Evolutionary conservation across 352 stramenopile species (phyloP), one percentile per base, ranked within the genome.

Genomic region (Phytophthora citrophthora): DNA sequence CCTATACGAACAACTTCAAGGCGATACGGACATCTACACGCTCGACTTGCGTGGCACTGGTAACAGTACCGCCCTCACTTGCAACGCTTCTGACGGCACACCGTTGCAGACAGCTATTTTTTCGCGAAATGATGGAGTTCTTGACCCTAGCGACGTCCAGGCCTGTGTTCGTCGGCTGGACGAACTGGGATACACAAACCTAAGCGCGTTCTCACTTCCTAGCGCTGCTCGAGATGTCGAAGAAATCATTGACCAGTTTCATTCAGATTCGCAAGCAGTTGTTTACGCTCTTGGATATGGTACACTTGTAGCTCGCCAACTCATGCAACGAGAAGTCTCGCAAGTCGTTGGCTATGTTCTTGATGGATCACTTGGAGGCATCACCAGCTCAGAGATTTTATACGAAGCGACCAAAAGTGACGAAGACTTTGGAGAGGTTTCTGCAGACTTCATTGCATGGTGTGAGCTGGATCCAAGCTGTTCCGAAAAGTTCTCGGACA

Each of bases 271-370:
- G 5, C 39, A 83, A 15, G 41, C 71, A 18, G 74, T 83, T 32
- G 60, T 93, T 1, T 94, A 94, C 66, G 82, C 82, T 0, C 55
- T 93, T 6, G 84, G 84, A 12, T 88, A 89, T 41, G 86, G 83
- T n/a, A 86, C 86, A 24, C 74, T 81, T 27, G 55, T 90, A 15
- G 75, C 85, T 8, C 79, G 93, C 64, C 66, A 85, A 3, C 52
- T 88, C n/a, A 75, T 91, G 68, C 79, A 89, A 53, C 79, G 86
- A 3, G 60, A 51, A 10, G 61, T 81, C 15, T 64, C 72, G 2
- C 64, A 86, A 39, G 68, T 92, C 49, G 53, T 72, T 6, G 83
- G 86, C 3, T 91, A 88, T 44, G 72, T 88, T 11, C 38, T 94
- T 2, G 85, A 94, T 46, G 85, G 83, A 46, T 65, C 61, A 7